These are phyloP conservation scores for Globisporangium apiculatum DNA, from an alignment of 352 stramenopile species.

Conservation along the genomic window DNA sequence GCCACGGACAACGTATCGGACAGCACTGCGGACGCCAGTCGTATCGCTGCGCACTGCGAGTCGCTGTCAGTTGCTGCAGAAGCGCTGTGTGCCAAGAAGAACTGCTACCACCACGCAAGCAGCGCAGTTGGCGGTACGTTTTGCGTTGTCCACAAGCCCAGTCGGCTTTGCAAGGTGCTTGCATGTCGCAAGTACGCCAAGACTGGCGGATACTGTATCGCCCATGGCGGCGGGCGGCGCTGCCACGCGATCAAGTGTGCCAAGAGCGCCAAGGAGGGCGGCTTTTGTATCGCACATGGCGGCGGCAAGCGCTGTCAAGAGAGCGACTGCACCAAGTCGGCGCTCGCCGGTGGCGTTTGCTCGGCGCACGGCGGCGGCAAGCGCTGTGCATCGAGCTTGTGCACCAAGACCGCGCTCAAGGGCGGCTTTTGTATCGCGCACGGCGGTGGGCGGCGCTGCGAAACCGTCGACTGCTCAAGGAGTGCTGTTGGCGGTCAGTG, in stretches of 20 bases:
- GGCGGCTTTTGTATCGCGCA: conserved; percentile 58
- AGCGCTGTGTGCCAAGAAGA: conserved; percentile 28
- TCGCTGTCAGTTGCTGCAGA: background rate
- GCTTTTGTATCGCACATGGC: conserved; percentile 75
- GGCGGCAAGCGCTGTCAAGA: conserved; percentile 74
- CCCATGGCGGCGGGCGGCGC: conserved; percentile 51
- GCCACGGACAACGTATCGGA: background rate
- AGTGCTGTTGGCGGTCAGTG: conserved; percentile 53
- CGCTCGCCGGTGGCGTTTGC: conserved; percentile 54
- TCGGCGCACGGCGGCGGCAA: conserved; percentile 64
- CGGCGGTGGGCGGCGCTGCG: conserved; percentile 49
- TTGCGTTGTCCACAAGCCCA: conserved; percentile 62
- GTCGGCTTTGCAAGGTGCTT: conserved; percentile 53
- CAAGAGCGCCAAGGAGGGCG: conserved; percentile 69
- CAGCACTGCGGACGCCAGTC: no score
- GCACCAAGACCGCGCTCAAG: conserved; percentile 62
- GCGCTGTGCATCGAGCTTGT: conserved; percentile 36
- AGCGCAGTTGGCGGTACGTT: conserved; percentile 36
- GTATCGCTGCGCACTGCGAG: no score
- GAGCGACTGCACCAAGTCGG: conserved; percentile 52
- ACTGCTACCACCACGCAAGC: conserved; percentile 46
- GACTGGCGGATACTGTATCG: conserved; percentile 67
- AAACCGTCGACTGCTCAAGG: conserved; percentile 39
- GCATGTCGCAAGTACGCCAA: conserved; percentile 71
- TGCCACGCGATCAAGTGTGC: conserved; percentile 44